phyloP scores from a whole-genome alignment of 1,284 basidiomycete species.

The Ceratobasidium sp. region DNA sequence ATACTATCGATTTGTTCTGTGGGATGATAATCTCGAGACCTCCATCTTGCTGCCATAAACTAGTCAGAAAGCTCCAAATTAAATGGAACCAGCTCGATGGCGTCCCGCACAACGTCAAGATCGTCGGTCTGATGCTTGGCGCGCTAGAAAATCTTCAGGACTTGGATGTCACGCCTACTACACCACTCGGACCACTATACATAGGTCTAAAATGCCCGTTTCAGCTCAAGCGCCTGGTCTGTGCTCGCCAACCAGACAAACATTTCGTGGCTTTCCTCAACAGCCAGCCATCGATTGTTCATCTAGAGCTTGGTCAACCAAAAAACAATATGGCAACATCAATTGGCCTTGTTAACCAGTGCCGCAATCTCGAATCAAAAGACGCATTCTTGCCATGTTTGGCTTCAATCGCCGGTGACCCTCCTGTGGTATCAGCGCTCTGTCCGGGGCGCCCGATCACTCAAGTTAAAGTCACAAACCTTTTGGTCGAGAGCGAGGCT shows the following conservation, averaged over 20 bases:
- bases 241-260: conserved; percentile 7
- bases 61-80: conserved; percentile 11
- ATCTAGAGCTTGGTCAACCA: neutral
- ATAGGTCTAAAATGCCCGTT: conserved; percentile 2
- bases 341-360: conserved; percentile 6
- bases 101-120: neutral
- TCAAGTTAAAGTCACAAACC: neutral
- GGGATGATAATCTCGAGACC: neutral
- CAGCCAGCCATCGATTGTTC: conserved; percentile 20
- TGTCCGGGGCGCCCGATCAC: conserved; percentile 17
- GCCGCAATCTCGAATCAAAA: conserved; percentile 9
- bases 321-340: too few relatives aligned
- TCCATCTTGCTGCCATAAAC: neutral
- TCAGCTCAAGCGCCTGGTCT: conserved; percentile 13
- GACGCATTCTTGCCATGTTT: conserved; percentile 9
- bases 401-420: neutral
- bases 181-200: neutral
- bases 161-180: conserved; percentile 7
- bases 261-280: conserved; percentile 13
- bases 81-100: neutral
- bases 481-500: neutral
- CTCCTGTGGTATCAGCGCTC: neutral
- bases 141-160: neutral
- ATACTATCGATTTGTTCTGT: neutral
- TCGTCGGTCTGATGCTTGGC: neutral